Conservation (phyloP, 106 monocot genomes). For the Apostasia shenzhenica region DNA sequence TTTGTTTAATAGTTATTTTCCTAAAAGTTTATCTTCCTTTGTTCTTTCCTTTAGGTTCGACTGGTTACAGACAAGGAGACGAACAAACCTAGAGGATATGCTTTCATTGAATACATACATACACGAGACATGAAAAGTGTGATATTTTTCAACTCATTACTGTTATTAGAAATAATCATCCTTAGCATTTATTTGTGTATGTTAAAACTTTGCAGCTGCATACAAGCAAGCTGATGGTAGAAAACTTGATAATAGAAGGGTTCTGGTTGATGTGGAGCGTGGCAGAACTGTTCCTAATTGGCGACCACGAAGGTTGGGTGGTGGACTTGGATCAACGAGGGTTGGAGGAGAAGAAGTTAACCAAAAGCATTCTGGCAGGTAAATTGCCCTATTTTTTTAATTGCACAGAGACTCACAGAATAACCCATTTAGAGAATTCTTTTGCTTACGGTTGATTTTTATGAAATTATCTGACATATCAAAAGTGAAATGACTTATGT, state of each 20-base stretch:
- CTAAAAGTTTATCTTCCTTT: slow-evolving; percentile 7
- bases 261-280: slow-evolving; percentile 95
- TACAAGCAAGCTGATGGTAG: slow-evolving; percentile 99
- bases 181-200: background rate
- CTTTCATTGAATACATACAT: slow-evolving; percentile 87
- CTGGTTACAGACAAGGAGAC: slow-evolving; percentile 75
- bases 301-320: slow-evolving; percentile 91
- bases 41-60: slow-evolving; percentile 51
- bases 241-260: slow-evolving; percentile 79
- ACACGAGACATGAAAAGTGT: slow-evolving; percentile 98
- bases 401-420: background rate
- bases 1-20: slow-evolving; percentile 6
- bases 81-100: slow-evolving; percentile 95
- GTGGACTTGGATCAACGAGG: slow-evolving; percentile 94
- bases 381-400: background rate
- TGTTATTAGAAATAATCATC: background rate
- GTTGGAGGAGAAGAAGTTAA: slow-evolving; percentile 79
- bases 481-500: too few relatives aligned
- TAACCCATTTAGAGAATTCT: too few relatives aligned
- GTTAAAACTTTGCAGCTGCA: slow-evolving; percentile 48
- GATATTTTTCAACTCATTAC: slow-evolving; percentile 5
- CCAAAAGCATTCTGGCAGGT: slow-evolving; percentile 70
- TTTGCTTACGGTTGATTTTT: too few relatives aligned
- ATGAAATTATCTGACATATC: too few relatives aligned
- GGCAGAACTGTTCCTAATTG: slow-evolving; percentile 97